A percentile compares a stretch with the other conserved stretches of the same genome.
Conservation (phyloP, 2,329 filamentous ascomycete genomes). For the Talaromyces sp. region DNA sequence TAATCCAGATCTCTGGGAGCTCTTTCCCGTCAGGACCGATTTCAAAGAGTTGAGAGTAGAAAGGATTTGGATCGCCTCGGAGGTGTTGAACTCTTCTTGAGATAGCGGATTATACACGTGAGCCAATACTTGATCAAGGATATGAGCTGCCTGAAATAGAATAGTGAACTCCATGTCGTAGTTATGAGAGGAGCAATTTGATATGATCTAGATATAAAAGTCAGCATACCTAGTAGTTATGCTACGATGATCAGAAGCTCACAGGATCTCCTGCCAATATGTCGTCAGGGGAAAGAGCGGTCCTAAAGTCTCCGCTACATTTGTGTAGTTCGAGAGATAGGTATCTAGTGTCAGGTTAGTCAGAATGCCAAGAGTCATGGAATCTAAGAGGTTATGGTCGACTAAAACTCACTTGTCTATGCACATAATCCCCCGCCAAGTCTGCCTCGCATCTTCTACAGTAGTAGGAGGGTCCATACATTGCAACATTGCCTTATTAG, state of each 20-base stretch:
- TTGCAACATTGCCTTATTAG: background rate
- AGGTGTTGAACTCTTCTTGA: conserved; percentile 1
- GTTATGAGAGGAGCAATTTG: background rate
- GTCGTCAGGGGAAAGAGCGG: background rate
- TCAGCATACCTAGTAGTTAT: background rate
- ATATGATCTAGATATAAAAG: background rate
- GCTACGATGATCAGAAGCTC: background rate
- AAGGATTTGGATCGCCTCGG: background rate
- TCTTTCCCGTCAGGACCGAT: background rate
- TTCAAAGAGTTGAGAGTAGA: background rate
- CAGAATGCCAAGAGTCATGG: background rate
- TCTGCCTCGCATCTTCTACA: background rate
- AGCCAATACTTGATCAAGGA: background rate
- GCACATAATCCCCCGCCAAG: conserved; percentile 1
- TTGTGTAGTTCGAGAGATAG: background rate
- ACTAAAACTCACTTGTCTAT: background rate
- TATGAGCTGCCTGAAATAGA: background rate
- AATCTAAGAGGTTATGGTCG: too few relatives aligned
- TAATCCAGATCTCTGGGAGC: background rate
- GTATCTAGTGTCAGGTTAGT: background rate
- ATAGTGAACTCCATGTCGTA: background rate
- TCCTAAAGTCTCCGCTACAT: background rate
- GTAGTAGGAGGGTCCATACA: background rate
- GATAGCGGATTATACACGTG: background rate
- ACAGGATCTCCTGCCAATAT: background rate